phyloP scores from a whole-genome alignment of 2,329 filamentous ascomycete species.

The Cordyceps fumosorosea region DNA sequence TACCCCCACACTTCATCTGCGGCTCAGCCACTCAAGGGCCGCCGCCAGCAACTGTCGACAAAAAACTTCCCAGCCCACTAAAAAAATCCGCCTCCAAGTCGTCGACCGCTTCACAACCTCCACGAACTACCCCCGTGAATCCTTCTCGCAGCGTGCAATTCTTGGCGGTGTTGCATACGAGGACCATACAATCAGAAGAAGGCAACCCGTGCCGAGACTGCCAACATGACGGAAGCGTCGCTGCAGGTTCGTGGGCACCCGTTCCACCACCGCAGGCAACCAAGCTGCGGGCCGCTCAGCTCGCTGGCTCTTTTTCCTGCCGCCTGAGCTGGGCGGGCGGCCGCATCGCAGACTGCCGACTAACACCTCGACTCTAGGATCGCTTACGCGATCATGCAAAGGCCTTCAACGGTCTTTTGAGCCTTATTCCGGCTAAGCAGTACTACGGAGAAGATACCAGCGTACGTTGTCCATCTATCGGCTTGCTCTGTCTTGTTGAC shows the following conservation, averaged over 20 bases:
- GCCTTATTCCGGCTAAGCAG: constrained; percentile 80
- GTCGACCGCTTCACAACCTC: constrained; percentile 15
- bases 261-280: constrained; percentile 16
- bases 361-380: constrained; percentile 33
- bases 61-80: constrained; percentile 13
- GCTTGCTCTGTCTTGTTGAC: constrained; percentile 1
- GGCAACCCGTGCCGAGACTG: not conserved
- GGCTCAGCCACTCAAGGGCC: constrained; percentile 12
- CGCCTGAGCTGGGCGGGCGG: not conserved
- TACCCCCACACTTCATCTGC: constrained; percentile 11
- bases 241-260: constrained; percentile 37
- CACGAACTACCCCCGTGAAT: constrained; percentile 5
- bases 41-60: constrained; percentile 5
- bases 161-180: not conserved
- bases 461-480: constrained; percentile 47
- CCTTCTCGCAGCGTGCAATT: constrained; percentile 1
- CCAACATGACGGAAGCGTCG: constrained; percentile 37
- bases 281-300: not conserved
- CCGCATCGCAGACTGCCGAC: not conserved
- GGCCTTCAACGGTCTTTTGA: constrained; percentile 81
- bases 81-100: constrained; percentile 15
- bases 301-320: not conserved
- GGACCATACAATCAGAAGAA: not conserved
- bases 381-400: constrained; percentile 55
- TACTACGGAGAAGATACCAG: constrained; percentile 84